These are phyloP conservation scores for Lobosporangium transversale DNA, from an alignment of 192 early-diverging fungal genomes.

Conservation along the genomic window DNA sequence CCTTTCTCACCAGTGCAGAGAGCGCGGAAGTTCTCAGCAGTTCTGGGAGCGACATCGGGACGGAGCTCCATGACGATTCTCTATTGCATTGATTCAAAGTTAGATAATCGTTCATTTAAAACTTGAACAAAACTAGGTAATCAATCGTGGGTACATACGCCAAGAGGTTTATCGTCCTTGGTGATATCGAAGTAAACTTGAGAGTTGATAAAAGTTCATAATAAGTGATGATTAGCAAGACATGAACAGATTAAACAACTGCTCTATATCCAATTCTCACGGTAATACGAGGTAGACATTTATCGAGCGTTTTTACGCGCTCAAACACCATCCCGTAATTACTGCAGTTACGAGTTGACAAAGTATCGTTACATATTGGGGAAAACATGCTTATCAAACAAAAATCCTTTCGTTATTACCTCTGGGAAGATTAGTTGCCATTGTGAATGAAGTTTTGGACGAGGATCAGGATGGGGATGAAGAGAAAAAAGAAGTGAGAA, in stretches of 20 bases:
- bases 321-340: neutral
- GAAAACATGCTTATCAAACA: too few species aligned
- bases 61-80: constrained; percentile 73
- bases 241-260: neutral
- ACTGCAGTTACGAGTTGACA: too few species aligned
- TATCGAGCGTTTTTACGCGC: neutral
- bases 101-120: neutral
- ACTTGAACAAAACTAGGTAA: neutral
- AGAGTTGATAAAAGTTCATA: neutral
- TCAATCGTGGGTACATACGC: constrained; percentile 51
- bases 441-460: constrained; percentile 21
- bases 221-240: neutral
- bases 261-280: constrained; percentile 15
- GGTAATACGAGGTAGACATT: neutral
- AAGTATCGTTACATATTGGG: too few species aligned
- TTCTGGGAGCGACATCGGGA: constrained; percentile 74
- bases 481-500: constrained; percentile 19
- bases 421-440: constrained; percentile 46
- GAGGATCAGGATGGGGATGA: constrained; percentile 10
- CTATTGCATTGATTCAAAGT: constrained; percentile 23
- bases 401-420: constrained; percentile 10
- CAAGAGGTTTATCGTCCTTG: constrained; percentile 54
- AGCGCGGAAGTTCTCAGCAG: constrained; percentile 97
- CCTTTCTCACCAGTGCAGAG: constrained; percentile 98
- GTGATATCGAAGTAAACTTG: constrained; percentile 79